Base-by-base conservation (phyloP, 345 rosid genomes). In the Kandelia obovata region DNA sequence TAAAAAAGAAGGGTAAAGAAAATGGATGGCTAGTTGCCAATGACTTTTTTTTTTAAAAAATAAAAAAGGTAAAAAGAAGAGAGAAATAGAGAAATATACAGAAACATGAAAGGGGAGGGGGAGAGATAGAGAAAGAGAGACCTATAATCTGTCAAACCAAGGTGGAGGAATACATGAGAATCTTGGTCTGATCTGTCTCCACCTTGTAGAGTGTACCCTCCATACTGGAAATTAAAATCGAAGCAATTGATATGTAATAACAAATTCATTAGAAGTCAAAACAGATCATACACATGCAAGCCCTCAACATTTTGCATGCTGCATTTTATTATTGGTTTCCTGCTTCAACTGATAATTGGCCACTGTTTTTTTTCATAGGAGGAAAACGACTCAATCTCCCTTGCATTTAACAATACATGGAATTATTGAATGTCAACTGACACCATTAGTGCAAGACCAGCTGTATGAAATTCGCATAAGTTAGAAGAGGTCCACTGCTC, bases 81-180 rank as follows among this genome's bases (percentile, higher is more conserved):
- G 37, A 34, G 9, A 7, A 6, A 7, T 39, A 39, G 11, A 9
- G 47, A 10, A 11, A 15, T 19, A 11, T 11, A 43, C 4, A 43
- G 5, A 43, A 13, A 43, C 17, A 43, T 13, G 49, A 43, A 43
- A 15, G 49, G 49, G 4, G 5, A 13, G 49, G 16, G 23, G 32
- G 32, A 46, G 30, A 30, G 64, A 76, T 59, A 66, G 59, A 60
- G 70, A 65, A 68, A 73, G 71, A 82, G 39, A 11, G 63, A 91
- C 96, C 88, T 91, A 73, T 94, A 94, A 81, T 89, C 95, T 60
- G 97, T 88, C 81, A 91, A 67, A 61, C 97, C 98, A 79, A 94
- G 96, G 78, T 77, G 82, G 58, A 94, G 91, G 72, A 85, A 81
- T 1, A 79, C 85, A 56, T 62, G 78, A 71, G 71, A 75, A 69